Percentiles rank a stretch among this genome's conserved stretches.
Evolutionary conservation across 345 rosid genomes (phyloP).

Genomic region (Pugionium dolabratum): DNA sequence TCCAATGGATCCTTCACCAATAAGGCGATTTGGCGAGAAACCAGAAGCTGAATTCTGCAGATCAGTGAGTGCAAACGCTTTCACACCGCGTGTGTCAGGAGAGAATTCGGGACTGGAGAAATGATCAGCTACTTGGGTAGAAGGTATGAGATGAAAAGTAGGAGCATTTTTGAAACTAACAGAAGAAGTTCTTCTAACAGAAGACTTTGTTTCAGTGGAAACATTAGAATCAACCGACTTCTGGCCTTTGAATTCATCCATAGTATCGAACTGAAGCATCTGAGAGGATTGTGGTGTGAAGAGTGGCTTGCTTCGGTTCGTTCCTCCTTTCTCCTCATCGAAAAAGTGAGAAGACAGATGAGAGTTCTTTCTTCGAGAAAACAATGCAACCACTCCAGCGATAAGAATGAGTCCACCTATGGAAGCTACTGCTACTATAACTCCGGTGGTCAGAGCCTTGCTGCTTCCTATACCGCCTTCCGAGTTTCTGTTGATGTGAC

Average conservation of each 20-base stretch:
- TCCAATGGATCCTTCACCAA: conserved; percentile 84
- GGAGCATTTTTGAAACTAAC: conserved; percentile 55
- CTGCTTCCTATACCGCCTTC: conserved; percentile 2
- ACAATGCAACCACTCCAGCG: conserved; percentile 46
- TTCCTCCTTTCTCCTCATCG: conserved; percentile 81
- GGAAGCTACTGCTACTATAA: conserved; percentile 47
- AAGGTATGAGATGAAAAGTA: conserved; percentile 50
- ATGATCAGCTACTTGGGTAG: conserved; percentile 11
- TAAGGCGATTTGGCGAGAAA: conserved; percentile 64
- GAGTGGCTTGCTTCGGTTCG: conserved; percentile 42
- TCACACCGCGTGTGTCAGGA: conserved; percentile 49
- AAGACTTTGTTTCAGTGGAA: conserved; percentile 45
- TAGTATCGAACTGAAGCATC: conserved; percentile 31
- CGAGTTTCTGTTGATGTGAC: conserved; percentile 35
- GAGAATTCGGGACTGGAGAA: conserved; percentile 9
- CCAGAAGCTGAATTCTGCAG: conserved; percentile 61
- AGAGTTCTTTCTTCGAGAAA: conserved; percentile 44
- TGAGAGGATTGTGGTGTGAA: conserved; percentile 44
- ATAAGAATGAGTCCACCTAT: conserved; percentile 51
- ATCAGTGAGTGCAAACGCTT: conserved; percentile 55
- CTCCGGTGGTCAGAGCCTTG: conserved; percentile 43
- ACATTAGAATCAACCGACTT: conserved; percentile 47
- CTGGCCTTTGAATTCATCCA: conserved; percentile 47
- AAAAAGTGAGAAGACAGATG: conserved; percentile 65
- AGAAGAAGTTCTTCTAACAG: conserved; percentile 60